A percentile compares a stretch with the other conserved stretches of the same genome.
Evolutionary conservation across 208 protist genomes (phyloP).

Genomic region (Trypanosoma cruzi): DNA sequence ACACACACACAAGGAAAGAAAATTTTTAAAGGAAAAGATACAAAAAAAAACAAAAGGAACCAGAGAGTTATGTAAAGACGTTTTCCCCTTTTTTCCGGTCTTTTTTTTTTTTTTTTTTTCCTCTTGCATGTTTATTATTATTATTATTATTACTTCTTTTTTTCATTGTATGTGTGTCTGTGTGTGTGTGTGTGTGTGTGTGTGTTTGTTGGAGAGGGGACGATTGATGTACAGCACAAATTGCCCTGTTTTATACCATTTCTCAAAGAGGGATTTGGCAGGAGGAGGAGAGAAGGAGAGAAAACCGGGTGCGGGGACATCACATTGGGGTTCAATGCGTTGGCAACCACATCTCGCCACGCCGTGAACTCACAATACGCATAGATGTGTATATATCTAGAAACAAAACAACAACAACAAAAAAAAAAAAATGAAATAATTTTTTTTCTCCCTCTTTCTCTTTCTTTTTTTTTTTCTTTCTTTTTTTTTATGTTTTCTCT

Average conservation of each 20-base stretch:
- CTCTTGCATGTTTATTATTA: slow-evolving; percentile 8
- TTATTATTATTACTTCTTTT: background rate
- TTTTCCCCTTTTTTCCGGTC: slow-evolving; percentile 4
- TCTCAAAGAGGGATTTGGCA: background rate
- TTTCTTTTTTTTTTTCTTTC: too few relatives aligned
- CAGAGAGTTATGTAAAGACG: slow-evolving; percentile 2
- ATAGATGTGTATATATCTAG: too few relatives aligned
- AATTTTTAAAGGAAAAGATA: too few relatives aligned
- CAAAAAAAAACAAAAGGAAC: too few relatives aligned
- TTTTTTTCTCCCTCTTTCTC: background rate
- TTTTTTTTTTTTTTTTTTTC: slow-evolving; percentile 3
- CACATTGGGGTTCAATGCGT: background rate
- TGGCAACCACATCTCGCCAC: background rate
- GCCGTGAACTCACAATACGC: too few relatives aligned
- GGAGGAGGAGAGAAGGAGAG: background rate
- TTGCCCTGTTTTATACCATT: background rate
- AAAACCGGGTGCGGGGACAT: background rate
- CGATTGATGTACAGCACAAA: background rate
- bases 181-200: too few relatives aligned
- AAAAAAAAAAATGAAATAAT: slow-evolving; percentile 2
- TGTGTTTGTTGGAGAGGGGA: background rate
- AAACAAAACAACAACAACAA: background rate
- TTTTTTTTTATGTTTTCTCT: slow-evolving; percentile 10
- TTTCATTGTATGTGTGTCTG: too few relatives aligned
- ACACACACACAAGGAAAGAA: too few relatives aligned